These are phyloP conservation scores for Neofusicoccum parvum DNA, from an alignment of 2,329 filamentous ascomycete species.

Conservation along the genomic window DNA sequence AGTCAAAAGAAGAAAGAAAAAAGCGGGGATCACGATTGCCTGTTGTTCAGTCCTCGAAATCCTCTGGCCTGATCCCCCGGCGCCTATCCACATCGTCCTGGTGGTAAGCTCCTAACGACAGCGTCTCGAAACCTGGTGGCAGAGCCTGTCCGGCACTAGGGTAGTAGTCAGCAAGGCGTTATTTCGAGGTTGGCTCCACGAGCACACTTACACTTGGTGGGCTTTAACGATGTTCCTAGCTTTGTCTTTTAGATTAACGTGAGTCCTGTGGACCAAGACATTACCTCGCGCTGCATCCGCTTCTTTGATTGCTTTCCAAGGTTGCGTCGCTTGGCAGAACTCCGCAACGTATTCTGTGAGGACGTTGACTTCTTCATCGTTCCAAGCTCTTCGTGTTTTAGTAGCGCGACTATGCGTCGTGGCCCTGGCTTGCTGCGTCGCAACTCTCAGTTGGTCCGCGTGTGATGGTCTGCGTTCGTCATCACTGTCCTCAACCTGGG, in stretches of 20 bases:
- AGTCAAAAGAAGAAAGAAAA: no score
- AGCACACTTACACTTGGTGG: slow-evolving; percentile 41
- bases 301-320: neutral
- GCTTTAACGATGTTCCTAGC: slow-evolving; percentile 43
- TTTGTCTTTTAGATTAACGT: slow-evolving; percentile 56
- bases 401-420: neutral
- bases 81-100: neutral
- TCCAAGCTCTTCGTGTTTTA: slow-evolving; percentile 22
- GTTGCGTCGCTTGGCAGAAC: neutral
- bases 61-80: neutral
- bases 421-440: neutral
- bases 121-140: neutral
- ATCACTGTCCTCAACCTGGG: neutral
- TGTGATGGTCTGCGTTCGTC: neutral
- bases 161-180: neutral
- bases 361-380: neutral
- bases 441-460: neutral
- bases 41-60: neutral
- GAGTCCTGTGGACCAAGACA: slow-evolving; percentile 41
- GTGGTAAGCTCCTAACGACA: neutral
- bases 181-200: neutral
- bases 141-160: neutral
- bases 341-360: neutral
- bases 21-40: no score
- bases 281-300: neutral